These are phyloP conservation scores for Knufia petricola DNA, from an alignment of 2,329 filamentous ascomycete species.

Conservation along the genomic window DNA sequence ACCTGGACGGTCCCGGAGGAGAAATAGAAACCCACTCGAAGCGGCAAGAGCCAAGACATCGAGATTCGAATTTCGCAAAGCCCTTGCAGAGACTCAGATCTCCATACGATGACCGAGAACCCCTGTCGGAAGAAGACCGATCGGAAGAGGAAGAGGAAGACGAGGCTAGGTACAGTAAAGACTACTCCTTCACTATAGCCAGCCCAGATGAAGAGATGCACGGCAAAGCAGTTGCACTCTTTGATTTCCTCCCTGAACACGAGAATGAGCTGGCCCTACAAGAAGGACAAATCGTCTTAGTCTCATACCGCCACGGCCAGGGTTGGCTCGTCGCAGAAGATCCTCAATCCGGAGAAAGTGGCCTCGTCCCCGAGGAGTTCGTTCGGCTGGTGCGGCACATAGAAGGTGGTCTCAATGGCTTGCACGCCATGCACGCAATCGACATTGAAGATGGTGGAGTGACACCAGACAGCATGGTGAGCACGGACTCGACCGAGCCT, in stretches of 20 bases:
- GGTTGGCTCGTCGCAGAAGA: constrained; percentile 97
- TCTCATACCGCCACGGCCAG: constrained; percentile 90
- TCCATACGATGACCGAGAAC: constrained; percentile 15
- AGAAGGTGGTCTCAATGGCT: constrained; percentile 72
- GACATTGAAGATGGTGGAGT: constrained; percentile 29
- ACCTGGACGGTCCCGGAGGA: constrained; percentile 66
- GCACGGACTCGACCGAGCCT: constrained; percentile 47
- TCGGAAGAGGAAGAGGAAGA: constrained; percentile 55
- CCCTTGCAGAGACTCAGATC: constrained; percentile 28
- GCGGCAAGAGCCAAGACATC: constrained; percentile 46
- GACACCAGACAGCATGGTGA: constrained; percentile 43
- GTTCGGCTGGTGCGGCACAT: constrained; percentile 87
- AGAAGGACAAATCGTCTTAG: constrained; percentile 92
- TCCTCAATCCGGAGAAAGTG: constrained; percentile 85
- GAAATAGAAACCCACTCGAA: constrained; percentile 71
- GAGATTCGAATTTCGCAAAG: constrained; percentile 48
- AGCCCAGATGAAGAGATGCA: constrained; percentile 97
- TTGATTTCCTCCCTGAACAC: constrained; percentile 90
- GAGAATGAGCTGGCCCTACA: constrained; percentile 89
- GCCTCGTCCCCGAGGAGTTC: constrained; percentile 92
- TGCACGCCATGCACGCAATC: constrained; percentile 57
- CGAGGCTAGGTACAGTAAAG: constrained; percentile 67
- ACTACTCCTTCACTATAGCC: constrained; percentile 91
- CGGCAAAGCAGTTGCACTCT: constrained; percentile 88
- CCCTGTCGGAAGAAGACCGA: constrained; percentile 37